Evolutionary conservation across 805 yeast genomes (phyloP), one percentile per base, ranked within the genome.

Genomic region (Starmerella ratchasimensis): DNA sequence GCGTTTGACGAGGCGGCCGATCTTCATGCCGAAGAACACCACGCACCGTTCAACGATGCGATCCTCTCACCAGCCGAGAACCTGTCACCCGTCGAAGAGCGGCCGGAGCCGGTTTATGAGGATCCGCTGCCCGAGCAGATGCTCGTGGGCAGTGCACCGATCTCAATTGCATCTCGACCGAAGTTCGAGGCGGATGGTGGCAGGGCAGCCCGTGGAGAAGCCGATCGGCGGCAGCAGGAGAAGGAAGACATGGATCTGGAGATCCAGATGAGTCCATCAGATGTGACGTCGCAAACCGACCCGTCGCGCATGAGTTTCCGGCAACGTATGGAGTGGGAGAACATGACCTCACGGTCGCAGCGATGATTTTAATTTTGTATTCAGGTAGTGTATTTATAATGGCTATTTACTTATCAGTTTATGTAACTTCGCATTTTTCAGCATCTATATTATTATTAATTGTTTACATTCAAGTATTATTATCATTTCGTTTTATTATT

Each of bases 321-420:
- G 35, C 52, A 48, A 38, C 49, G 54, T 10, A 48, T 49, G 48
- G 50, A 46, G 15, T 49, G 51, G 51, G 54, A 51, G 21, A 41
- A 43, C 14, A 9, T 40, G 19, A 3, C 19, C 18, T 3, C 31
- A 15, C 21, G 33, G 17, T 29, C 26, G 13, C 42, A 39, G 14
- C 43, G 38, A 10, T 28, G 19, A 28, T 10, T 9, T 14, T 28
- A 10, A n/a, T 6, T n/a, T 6, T 9, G 33, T n/a, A 29, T 10
- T 29, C 14, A 13, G 23, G 9, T 15, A 18, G 6, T 13, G 15
- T 13, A 28, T 28, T 15, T 15, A 28, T 8, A 8, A 8, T 7
- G 13, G 7, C 31, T 11, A 15, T 28, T 8, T 16, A 29, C 10
- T 8, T 24, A 24, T 24, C n/a, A n/a, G n/a, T n/a, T n/a, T n/a